Evolutionary conservation across 2,329 filamentous ascomycete species (phyloP).

Genomic region (Tolypocladium sp.): DNA sequence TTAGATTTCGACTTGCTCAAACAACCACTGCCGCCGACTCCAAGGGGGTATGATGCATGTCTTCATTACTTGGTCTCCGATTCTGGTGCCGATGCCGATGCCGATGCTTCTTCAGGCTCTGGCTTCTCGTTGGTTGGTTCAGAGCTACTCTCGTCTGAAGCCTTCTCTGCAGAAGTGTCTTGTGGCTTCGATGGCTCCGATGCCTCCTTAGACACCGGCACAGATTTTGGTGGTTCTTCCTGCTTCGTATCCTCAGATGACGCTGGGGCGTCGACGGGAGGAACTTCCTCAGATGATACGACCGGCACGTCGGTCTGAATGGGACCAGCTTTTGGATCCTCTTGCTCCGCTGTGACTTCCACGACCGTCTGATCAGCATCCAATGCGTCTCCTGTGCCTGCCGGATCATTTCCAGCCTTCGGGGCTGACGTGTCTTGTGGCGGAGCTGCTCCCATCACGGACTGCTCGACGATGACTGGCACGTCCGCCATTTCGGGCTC

Average conservation of each 20-base stretch:
- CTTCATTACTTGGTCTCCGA: neutral
- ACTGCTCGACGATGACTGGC: constrained; percentile 31
- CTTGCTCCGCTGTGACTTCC: constrained; percentile 1
- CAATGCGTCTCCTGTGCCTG: neutral
- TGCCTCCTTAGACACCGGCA: neutral
- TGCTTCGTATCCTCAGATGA: neutral
- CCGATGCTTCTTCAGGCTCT: neutral
- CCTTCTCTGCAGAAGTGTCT: neutral
- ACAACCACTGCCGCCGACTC: neutral
- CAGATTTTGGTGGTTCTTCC: neutral
- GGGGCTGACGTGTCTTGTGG: constrained; percentile 2
- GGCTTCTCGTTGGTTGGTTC: neutral
- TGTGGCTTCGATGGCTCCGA: neutral
- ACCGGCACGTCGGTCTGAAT: neutral
- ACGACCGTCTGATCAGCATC: constrained; percentile 3
- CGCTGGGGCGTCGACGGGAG: neutral
- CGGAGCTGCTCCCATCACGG: constrained; percentile 11
- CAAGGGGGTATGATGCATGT: neutral
- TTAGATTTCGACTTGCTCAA: neutral
- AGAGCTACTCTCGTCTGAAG: neutral
- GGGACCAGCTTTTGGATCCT: neutral
- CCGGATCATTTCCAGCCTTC: constrained; percentile 4
- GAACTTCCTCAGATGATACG: neutral
- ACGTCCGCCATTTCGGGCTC: constrained; percentile 30
- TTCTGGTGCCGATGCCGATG: neutral